phyloP scores from a whole-genome alignment of 345 rosid species.

The Trapa incisa region DNA sequence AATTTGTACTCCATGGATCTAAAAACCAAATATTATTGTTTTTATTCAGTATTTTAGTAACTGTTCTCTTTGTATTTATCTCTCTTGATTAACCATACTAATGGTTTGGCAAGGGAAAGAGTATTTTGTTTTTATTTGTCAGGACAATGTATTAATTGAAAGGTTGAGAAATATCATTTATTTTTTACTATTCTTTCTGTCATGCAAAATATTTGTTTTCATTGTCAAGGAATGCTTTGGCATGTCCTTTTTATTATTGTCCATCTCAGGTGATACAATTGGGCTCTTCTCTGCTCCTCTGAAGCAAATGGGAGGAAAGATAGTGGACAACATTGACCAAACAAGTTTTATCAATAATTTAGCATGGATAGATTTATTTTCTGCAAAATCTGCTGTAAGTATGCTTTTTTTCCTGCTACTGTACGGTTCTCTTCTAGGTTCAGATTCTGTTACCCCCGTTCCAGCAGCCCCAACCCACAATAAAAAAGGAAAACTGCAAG shows the following conservation, averaged over 20 bases:
- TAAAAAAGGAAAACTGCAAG: too few species aligned
- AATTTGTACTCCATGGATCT: background rate
- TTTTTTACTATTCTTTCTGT: background rate
- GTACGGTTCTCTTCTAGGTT: background rate
- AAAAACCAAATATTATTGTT: background rate
- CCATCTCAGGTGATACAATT: constrained; percentile 51
- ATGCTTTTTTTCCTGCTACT: background rate
- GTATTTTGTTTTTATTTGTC: too few species aligned
- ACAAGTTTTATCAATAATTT: constrained; percentile 39
- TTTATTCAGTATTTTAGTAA: background rate
- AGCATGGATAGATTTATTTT: constrained; percentile 55
- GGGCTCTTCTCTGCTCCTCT: constrained; percentile 71
- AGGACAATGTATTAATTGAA: background rate
- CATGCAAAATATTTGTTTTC: background rate
- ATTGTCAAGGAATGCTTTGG: background rate
- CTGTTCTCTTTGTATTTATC: background rate
- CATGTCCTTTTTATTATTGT: background rate
- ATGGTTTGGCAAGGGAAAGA: background rate
- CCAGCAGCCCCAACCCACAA: too few species aligned
- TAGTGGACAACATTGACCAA: constrained; percentile 24
- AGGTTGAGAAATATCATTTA: background rate
- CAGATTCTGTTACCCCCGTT: too few species aligned
- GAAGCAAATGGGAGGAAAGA: constrained; percentile 39
- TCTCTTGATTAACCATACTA: background rate
- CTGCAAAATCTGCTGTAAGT: constrained; percentile 38